Evolutionary conservation across 2,329 filamentous ascomycete genomes (phyloP).

Genomic region (Acephala macrosclerotiorum): DNA sequence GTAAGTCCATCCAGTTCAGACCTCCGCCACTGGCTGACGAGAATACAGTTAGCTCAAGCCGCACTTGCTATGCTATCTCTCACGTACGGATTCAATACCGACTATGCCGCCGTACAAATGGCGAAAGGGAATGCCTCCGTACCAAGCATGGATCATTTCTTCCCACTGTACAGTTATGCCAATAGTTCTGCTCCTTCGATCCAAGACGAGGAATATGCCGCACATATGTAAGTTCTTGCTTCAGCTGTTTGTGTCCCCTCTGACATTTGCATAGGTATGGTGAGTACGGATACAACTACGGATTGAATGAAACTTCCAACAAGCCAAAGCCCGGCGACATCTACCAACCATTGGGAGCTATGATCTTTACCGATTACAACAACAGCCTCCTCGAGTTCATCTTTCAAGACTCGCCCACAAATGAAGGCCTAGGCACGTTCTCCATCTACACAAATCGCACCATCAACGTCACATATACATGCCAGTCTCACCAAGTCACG

Average conservation of each 20-base stretch:
- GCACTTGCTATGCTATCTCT: slow-evolving; percentile 52
- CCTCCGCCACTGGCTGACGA: neutral
- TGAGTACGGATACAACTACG: slow-evolving; percentile 45
- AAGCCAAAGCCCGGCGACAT: slow-evolving; percentile 42
- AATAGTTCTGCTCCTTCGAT: slow-evolving; percentile 21
- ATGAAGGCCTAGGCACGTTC: slow-evolving; percentile 23
- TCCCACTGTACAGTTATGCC: slow-evolving; percentile 40
- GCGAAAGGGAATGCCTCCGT: slow-evolving; percentile 47
- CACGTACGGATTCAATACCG: slow-evolving; percentile 51
- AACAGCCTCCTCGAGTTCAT: slow-evolving; percentile 43
- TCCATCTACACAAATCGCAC: slow-evolving; percentile 46
- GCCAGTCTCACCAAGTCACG: slow-evolving; percentile 44
- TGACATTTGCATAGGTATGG: slow-evolving; percentile 46
- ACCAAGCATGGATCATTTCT: slow-evolving; percentile 48
- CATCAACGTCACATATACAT: slow-evolving; percentile 43
- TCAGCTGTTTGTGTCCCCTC: neutral
- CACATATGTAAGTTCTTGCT: slow-evolving; percentile 46
- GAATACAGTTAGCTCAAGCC: slow-evolving; percentile 49
- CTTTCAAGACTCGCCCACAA: slow-evolving; percentile 47
- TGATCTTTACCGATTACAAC: slow-evolving; percentile 31
- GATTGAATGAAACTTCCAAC: slow-evolving; percentile 27
- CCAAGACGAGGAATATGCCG: slow-evolving; percentile 51
- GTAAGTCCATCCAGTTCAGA: slow-evolving; percentile 33
- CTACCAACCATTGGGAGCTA: slow-evolving; percentile 17
- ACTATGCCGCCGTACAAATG: slow-evolving; percentile 45